Base-by-base conservation (phyloP, 140 eudicot genomes). In the Senecio squalidus region DNA sequence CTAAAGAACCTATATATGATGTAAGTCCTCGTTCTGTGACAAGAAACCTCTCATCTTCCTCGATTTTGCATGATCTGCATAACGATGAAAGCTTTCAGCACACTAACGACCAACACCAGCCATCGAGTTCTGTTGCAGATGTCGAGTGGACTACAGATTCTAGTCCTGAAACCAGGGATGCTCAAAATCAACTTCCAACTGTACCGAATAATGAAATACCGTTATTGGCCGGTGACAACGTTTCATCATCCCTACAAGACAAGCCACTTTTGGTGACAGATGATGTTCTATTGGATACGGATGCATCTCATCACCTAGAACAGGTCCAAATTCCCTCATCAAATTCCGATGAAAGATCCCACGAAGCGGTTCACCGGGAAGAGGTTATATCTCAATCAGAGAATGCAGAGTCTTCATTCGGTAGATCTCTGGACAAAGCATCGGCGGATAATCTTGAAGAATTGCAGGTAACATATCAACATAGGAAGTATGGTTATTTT, bases 1-100 rank as follows among this genome's bases (percentile, higher is more conserved):
- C 69, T 4, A 72, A 72, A 40, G 84, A 74, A 6, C 97, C 97
- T 53, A 67, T 85, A 55, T 89, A 89, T 60, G 97, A 84, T 79
- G 62, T 62, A 6, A 85, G 97, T 74, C 95, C 97, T 18, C 79
- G 65, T 4, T 61, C 69, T 30, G 40, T 60, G 25, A 44, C 71
- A 50, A 67, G 73, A 59, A 69, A 67, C 17, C 61, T 34, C 4
- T 74, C 84, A 24, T 76, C 82, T 30, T 79, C 80, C 20, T 77
- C 83, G 10, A 56, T 78, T 26, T 53, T 58, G 29, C 54, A 70
- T 18, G 82, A 75, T 62, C 61, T 48, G 55, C 66, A 44, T 76
- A 60, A 55, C 59, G 71, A 72, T 62, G 61, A 50, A 60, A 62
- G 68, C 53, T 44, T 38, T 59, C 69, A 41, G 47, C 60, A 64